These are phyloP conservation scores for Penicillium paneum DNA, from an alignment of 2,329 filamentous ascomycete genomes.

Conservation along the genomic window DNA sequence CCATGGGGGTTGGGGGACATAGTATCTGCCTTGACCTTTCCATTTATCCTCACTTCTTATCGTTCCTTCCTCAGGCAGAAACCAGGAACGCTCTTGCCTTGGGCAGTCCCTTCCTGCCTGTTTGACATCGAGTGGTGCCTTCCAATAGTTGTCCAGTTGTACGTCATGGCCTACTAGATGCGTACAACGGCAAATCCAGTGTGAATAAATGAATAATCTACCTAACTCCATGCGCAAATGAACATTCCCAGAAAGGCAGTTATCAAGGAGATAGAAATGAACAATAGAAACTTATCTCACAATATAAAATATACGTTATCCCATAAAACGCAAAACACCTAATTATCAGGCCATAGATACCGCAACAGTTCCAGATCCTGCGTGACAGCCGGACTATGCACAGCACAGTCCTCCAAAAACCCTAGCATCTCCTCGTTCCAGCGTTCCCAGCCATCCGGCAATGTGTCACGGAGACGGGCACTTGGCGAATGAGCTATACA, in stretches of 20 bases:
- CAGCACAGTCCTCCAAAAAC: slow-evolving; percentile 40
- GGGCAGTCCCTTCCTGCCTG: too few species aligned
- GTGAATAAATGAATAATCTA: background rate
- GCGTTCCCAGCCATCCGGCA: slow-evolving; percentile 40
- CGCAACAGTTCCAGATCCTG: slow-evolving; percentile 40
- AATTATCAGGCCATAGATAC: slow-evolving; percentile 25
- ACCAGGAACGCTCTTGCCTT: too few species aligned
- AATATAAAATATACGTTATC: background rate
- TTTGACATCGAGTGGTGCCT: too few species aligned
- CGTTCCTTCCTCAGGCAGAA: too few species aligned
- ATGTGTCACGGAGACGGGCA: slow-evolving; percentile 32
- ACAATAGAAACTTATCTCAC: background rate
- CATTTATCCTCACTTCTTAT: too few species aligned
- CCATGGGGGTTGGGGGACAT: too few species aligned
- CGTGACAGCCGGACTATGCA: slow-evolving; percentile 39
- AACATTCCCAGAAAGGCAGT: background rate
- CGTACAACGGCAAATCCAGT: background rate
- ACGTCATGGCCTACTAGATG: too few species aligned
- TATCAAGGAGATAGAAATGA: background rate
- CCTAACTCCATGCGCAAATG: slow-evolving; percentile 7
- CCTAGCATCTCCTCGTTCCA: slow-evolving; percentile 43
- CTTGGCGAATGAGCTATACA: slow-evolving; percentile 41
- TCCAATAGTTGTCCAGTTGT: too few species aligned
- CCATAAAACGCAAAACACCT: background rate
- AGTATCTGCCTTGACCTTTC: too few species aligned